Base-by-base conservation (phyloP, 108 stramenopile species). In the Cyclotella atomus region DNA sequence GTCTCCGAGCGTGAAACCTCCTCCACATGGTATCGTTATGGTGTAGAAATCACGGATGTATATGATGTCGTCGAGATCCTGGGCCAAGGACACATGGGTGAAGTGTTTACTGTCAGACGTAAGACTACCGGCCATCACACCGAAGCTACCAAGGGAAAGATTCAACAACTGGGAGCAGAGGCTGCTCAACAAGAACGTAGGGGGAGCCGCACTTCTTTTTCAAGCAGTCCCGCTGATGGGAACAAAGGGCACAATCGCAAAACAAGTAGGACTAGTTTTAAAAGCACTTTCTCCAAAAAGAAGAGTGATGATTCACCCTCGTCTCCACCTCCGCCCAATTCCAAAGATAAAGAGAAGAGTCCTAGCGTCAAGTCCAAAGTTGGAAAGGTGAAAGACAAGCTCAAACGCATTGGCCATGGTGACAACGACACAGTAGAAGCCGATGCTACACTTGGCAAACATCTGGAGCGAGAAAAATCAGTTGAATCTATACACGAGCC, bases 81-180 rank as follows among this genome's bases (percentile, higher is more conserved):
- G 6, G 84, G 84, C 1, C 75, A 76, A 0, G 84, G 84, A 1
- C 77, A 79, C 70, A 85, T 85, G 84, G 84, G 84, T 20, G 84
- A 85, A 43, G 81, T 82, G 12, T 85, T 77, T 53, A 85, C 81
- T 8, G 84, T 85, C 28, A 46, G 76, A 21, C 70, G 83, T n/a
- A 84, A 84, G 35, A 67, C 70, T 19, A 71, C 81, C 9, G 81
- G 81, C 16, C 73, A 70, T 57, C 81, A 82, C 49, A 75, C 62
- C 25, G 68, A 70, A 21, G 16, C 25, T 27, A 70, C 81, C 0
- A 68, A 67, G 46, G 81, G 70, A 41, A 36, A 34, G 2, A 29
- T n/a, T n/a, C n/a, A n/a, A n/a, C n/a, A n/a, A n/a, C n/a, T n/a
- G n/a, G n/a, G n/a, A n/a, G n/a, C n/a, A n/a, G n/a, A n/a, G n/a